Evolutionary conservation across 2,329 filamentous ascomycete species (phyloP).

Genomic region (Pestalotiopsis sp.): DNA sequence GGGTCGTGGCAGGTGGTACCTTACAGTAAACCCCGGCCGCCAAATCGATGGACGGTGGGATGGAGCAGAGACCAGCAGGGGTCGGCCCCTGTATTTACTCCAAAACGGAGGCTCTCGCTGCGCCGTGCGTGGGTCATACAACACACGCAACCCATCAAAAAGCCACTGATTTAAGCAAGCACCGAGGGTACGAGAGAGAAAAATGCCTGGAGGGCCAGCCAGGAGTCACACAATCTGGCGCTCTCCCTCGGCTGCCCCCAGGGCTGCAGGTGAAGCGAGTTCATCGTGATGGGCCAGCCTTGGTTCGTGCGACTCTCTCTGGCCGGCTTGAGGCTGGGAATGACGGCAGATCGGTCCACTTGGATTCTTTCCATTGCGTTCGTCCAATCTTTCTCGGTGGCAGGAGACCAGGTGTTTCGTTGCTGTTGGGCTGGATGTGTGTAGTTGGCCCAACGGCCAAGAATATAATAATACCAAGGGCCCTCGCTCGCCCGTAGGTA

Average conservation of each 20-base stretch:
- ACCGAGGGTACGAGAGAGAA: background rate
- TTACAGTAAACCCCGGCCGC: background rate
- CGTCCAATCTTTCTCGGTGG: background rate
- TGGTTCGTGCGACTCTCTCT: constrained; percentile 21
- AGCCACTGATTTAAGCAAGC: background rate
- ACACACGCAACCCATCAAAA: constrained; percentile 9
- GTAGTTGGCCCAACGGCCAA: background rate
- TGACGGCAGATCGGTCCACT: constrained; percentile 24
- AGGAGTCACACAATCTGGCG: background rate
- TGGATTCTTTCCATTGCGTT: background rate
- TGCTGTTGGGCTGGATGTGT: background rate
- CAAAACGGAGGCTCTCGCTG: constrained; percentile 18
- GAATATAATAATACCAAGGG: background rate
- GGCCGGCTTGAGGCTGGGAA: constrained; percentile 29
- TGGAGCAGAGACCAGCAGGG: background rate
- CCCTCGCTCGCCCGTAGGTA: background rate
- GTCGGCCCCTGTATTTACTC: constrained; percentile 22
- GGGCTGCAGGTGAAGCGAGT: constrained; percentile 27
- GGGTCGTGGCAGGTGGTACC: background rate
- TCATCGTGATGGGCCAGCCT: constrained; percentile 17
- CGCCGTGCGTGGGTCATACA: constrained; percentile 18
- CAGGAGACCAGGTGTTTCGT: background rate
- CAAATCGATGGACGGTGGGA: background rate
- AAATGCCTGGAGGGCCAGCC: background rate
- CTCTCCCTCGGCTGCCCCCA: constrained; percentile 7